phyloP scores from a whole-genome alignment of 2,329 filamentous ascomycete genomes.

The Dactylella cylindrospora region DNA sequence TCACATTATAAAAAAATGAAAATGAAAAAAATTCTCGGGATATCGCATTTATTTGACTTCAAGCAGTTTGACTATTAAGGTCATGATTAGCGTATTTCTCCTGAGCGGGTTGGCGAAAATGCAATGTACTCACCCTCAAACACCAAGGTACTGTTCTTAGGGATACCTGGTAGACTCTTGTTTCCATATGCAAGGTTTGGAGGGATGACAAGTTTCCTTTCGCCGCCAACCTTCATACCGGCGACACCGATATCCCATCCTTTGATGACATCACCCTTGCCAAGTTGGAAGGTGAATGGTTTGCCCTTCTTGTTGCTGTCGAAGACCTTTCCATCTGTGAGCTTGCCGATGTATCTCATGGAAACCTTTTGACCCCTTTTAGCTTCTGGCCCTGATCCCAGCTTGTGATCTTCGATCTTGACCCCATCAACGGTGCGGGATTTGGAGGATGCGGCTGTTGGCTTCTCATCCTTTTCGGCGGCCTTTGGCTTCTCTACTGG shows the following conservation, averaged over 20 bases:
- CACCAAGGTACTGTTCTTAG: slow-evolving; percentile 82
- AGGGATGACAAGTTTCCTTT: slow-evolving; percentile 89
- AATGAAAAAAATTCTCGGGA: neutral
- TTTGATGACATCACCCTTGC: slow-evolving; percentile 94
- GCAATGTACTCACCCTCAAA: slow-evolving; percentile 64
- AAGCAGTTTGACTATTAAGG: slow-evolving; percentile 66
- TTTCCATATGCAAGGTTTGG: slow-evolving; percentile 85
- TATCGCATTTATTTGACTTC: slow-evolving; percentile 75
- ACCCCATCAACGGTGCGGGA: slow-evolving; percentile 69
- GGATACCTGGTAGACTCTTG: slow-evolving; percentile 79
- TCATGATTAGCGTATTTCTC: slow-evolving; percentile 2
- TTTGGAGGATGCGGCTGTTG: slow-evolving; percentile 54
- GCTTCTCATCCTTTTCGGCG: slow-evolving; percentile 53
- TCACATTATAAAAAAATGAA: slow-evolving; percentile 1
- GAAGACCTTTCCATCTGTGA: slow-evolving; percentile 90
- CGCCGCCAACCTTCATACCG: slow-evolving; percentile 90
- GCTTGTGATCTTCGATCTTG: slow-evolving; percentile 91
- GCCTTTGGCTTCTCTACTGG: slow-evolving; percentile 24
- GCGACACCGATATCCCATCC: slow-evolving; percentile 94
- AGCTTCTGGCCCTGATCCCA: slow-evolving; percentile 76
- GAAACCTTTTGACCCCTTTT: slow-evolving; percentile 89
- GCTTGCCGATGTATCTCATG: slow-evolving; percentile 98
- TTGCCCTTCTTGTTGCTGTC: slow-evolving; percentile 99
- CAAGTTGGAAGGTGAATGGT: slow-evolving; percentile 94
- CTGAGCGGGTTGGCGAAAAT: neutral